Evolutionary conservation across 257 asterid species (phyloP).

Genomic region (Solanum habrochaites): DNA sequence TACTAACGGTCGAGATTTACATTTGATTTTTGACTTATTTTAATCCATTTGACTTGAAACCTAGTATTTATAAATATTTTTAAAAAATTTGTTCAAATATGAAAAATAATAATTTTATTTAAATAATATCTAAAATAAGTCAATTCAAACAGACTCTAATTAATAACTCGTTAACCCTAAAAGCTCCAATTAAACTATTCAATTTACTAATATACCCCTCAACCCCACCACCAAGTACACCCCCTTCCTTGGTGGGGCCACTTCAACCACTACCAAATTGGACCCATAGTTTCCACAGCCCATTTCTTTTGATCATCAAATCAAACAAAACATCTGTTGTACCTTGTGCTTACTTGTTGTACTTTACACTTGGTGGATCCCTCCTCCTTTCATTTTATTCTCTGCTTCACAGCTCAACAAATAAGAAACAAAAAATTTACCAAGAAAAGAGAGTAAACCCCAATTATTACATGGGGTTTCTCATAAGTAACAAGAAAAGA

Average conservation of each 20-base stretch:
- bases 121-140: too few relatives aligned
- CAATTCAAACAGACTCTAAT: accelerated
- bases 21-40: not conserved
- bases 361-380: slow-evolving; percentile 36
- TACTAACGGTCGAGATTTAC: not conserved
- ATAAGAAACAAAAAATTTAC: not conserved
- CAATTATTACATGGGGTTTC: slow-evolving; percentile 16
- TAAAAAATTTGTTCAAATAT: too few relatives aligned
- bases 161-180: not conserved
- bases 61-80: too few relatives aligned
- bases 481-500: slow-evolving; percentile 40
- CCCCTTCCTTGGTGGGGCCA: slow-evolving; percentile 5
- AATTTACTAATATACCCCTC: slow-evolving; percentile 17
- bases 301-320: not conserved
- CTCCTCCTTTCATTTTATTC: slow-evolving; percentile 20
- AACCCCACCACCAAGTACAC: not conserved
- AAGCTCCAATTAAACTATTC: not conserved
- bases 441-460: slow-evolving; percentile 17
- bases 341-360: slow-evolving; percentile 41
- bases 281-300: slow-evolving; percentile 10
- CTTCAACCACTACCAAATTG: slow-evolving; percentile 7
- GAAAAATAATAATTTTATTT: too few relatives aligned
- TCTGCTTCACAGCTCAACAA: slow-evolving; percentile 25
- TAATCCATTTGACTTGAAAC: accelerated
- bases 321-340: slow-evolving; percentile 11